Base-by-base conservation (phyloP, 345 rosid genomes). In the Sapria himalayana region DNA sequence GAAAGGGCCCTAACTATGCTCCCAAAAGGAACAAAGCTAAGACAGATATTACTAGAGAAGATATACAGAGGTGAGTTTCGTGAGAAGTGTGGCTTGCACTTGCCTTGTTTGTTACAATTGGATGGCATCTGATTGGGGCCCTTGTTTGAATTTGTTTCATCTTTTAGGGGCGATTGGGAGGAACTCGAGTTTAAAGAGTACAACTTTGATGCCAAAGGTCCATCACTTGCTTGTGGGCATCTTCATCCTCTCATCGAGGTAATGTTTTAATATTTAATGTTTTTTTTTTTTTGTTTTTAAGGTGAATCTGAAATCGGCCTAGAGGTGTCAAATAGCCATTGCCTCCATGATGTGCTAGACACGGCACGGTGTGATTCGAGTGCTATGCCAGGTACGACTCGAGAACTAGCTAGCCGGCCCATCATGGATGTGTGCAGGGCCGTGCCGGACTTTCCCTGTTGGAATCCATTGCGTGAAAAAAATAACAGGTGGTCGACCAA, bases 171-270 rank as follows among this genome's bases (percentile, higher is more conserved):
- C 27, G 92, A 78, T 46, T 86, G 91, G 98, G 61, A 62, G 59
- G 81, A 74, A 13, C 47, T 78, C 42, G 91, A 78, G 52, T 82
- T 89, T 57, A 89, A 89, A 60, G 94, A 74, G 48, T 82, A 82
- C 53, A 89, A 89, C 61, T 78, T 78, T 63, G 70, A 59, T 38
- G 91, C 94, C 29, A 82, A 78, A 64, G 98, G 98, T 57, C 80
- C 58, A 44, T 85, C 82, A 44, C 46, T 73, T 49, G 89, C 81
- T 51, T 57, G 85, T 59, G 97, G 97, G 33, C 74, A 81, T 69
- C 80, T 86, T 49, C 94, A 86, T 50, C 97, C 97, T 7, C 77
- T 86, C 39, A 92, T 69, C 43, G 81, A 86, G 92, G 97, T 64
- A 70, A 60, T 63, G 44, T 46, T 46, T 31, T 6, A 22, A 14